A percentile compares a stretch with the other conserved stretches of the same genome.
Evolutionary conservation across 1,284 basidiomycete genomes (phyloP).

Genomic region (Microbotryum silenes-acaulis): DNA sequence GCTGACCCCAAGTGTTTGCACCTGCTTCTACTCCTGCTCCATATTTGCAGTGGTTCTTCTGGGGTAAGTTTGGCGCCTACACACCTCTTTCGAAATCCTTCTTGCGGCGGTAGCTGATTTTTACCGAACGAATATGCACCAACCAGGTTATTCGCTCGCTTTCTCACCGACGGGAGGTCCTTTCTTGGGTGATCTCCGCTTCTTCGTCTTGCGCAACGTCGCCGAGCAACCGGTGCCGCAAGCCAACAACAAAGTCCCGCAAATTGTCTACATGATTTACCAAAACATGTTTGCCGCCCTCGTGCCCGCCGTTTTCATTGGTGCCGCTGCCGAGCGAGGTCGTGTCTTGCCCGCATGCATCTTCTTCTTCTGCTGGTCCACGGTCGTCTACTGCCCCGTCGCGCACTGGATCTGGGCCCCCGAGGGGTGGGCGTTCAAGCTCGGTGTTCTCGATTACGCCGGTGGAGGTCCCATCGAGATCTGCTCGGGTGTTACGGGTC

Average conservation of each 20-base stretch:
- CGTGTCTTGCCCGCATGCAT: slow-evolving; percentile 80
- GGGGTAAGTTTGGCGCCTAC: slow-evolving; percentile 31
- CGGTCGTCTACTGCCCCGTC: slow-evolving; percentile 33
- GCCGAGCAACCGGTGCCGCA: slow-evolving; percentile 64
- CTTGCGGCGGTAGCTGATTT: background rate
- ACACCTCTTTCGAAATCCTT: background rate
- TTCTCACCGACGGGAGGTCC: slow-evolving; percentile 53
- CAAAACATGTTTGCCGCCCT: slow-evolving; percentile 82
- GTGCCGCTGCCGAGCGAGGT: slow-evolving; percentile 75
- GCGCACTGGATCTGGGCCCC: slow-evolving; percentile 34
- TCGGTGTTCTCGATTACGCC: slow-evolving; percentile 43
- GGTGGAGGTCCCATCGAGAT: slow-evolving; percentile 45
- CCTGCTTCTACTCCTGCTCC: background rate
- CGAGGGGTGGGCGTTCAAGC: slow-evolving; percentile 27
- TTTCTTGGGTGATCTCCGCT: slow-evolving; percentile 66
- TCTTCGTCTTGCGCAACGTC: slow-evolving; percentile 55
- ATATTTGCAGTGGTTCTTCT: slow-evolving; percentile 39
- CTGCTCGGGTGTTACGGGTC: slow-evolving; percentile 37
- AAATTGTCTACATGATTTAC: slow-evolving; percentile 55
- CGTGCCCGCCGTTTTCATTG: slow-evolving; percentile 61
- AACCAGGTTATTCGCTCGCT: slow-evolving; percentile 38
- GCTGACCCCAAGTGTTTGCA: background rate
- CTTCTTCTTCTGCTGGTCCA: slow-evolving; percentile 72
- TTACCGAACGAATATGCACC: too few species aligned
- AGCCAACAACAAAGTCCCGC: slow-evolving; percentile 48